Conservation (phyloP, 2,329 filamentous ascomycete species). For the Colletotrichum falcatum region DNA sequence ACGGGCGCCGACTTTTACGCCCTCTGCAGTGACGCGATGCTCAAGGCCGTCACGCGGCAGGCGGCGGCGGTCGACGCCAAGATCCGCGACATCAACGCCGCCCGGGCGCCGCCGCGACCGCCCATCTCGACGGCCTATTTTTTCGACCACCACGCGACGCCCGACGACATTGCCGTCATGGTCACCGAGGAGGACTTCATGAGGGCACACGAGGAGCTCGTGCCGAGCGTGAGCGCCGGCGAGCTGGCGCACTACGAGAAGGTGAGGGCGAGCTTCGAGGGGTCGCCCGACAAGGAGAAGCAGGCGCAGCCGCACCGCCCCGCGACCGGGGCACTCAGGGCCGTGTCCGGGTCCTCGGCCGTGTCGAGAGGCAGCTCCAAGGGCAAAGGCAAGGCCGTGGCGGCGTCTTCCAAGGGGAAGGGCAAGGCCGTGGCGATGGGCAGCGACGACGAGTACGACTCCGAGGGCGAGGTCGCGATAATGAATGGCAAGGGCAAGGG, state of each 20-base stretch:
- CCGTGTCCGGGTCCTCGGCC: slow-evolving; percentile 47
- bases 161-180: slow-evolving; percentile 86
- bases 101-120: slow-evolving; percentile 46
- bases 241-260: slow-evolving; percentile 92
- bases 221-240: slow-evolving; percentile 93
- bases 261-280: slow-evolving; percentile 87
- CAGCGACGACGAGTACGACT: slow-evolving; percentile 51
- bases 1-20: slow-evolving; percentile 98
- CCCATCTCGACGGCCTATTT: slow-evolving; percentile 89
- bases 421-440: slow-evolving; percentile 51
- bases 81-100: slow-evolving; percentile 75
- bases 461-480: slow-evolving; percentile 48
- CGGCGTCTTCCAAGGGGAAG: slow-evolving; percentile 52
- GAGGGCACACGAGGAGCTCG: slow-evolving; percentile 83
- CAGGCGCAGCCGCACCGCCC: slow-evolving; percentile 47
- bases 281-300: slow-evolving; percentile 60
- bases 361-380: slow-evolving; percentile 46
- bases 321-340: slow-evolving; percentile 26
- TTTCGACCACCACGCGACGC: slow-evolving; percentile 90
- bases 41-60: slow-evolving; percentile 95
- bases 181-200: slow-evolving; percentile 92
- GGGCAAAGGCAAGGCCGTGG: slow-evolving; percentile 52
- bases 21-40: slow-evolving; percentile 97
- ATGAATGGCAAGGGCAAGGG: slow-evolving; percentile 56
- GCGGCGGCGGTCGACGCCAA: slow-evolving; percentile 86